Evolutionary conservation across 257 asterid genomes (phyloP).

Genomic region (Orobanche coerulescens): DNA sequence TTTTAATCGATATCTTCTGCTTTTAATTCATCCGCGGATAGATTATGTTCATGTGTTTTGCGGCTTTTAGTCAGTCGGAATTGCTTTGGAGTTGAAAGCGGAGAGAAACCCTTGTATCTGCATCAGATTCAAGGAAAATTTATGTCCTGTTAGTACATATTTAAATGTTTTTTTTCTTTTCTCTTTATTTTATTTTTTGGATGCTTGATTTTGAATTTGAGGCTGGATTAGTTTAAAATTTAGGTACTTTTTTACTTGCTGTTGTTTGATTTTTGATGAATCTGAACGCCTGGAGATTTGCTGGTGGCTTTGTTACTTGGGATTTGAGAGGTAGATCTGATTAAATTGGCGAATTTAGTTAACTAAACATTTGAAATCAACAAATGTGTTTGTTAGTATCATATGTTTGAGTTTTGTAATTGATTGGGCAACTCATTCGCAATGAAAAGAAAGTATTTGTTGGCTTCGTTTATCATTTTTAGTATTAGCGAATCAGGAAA

Average conservation of each 20-base stretch:
- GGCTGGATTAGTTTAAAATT: constrained; percentile 9
- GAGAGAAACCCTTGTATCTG: constrained; percentile 20
- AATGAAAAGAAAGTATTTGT: neutral
- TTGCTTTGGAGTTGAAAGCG: constrained; percentile 18
- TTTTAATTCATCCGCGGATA: constrained; percentile 17
- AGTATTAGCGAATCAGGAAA: neutral
- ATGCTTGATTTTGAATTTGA: neutral
- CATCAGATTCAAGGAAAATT: constrained; percentile 21
- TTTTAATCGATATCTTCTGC: constrained; percentile 14
- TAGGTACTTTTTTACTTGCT: constrained; percentile 1
- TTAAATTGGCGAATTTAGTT: constrained; percentile 9
- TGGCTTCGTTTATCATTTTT: neutral
- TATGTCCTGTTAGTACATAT: constrained; percentile 18
- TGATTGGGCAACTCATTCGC: neutral
- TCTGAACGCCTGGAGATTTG: constrained; percentile 16
- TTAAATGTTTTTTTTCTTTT: neutral
- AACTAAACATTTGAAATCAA: neutral
- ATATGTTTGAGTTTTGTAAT: constrained; percentile 2
- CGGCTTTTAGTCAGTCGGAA: neutral
- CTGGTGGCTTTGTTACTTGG: constrained; percentile 6
- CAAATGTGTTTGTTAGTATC: too few species aligned
- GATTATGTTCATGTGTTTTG: constrained; percentile 5
- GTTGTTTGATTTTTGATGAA: constrained; percentile 17
- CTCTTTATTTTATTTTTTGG: neutral
- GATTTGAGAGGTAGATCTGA: constrained; percentile 37